phyloP scores from a whole-genome alignment of 192 early-diverging fungal genomes.

The Entomortierella beljakovae region DNA sequence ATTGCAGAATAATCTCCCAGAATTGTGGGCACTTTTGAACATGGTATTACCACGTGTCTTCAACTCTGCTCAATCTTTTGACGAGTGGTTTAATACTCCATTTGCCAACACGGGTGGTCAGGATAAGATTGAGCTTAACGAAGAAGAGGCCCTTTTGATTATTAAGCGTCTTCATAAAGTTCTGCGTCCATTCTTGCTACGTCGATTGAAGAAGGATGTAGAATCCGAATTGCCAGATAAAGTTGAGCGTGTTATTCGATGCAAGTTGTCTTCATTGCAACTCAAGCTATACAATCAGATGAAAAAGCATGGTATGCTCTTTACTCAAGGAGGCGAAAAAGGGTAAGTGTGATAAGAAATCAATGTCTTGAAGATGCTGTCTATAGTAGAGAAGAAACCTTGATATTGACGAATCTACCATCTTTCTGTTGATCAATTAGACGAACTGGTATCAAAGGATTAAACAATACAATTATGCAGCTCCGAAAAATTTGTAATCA shows the following conservation, averaged over 20 bases:
- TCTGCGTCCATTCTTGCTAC: constrained; percentile 95
- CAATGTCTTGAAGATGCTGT: background rate
- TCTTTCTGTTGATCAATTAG: constrained; percentile 16
- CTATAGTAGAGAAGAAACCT: too few relatives aligned
- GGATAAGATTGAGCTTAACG: constrained; percentile 93
- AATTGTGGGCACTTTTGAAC: constrained; percentile 96
- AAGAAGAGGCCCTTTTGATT: constrained; percentile 97
- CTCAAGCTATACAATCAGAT: constrained; percentile 87
- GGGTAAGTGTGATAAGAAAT: constrained; percentile 54
- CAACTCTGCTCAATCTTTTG: constrained; percentile 96
- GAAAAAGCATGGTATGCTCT: constrained; percentile 79
- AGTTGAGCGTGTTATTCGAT: constrained; percentile 93
- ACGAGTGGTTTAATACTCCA: constrained; percentile 99
- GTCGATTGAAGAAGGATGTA: constrained; percentile 98
- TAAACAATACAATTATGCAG: constrained; percentile 99
- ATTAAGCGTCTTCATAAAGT: constrained; percentile 97
- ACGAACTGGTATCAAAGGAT: constrained; percentile 74
- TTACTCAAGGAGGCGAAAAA: constrained; percentile 71
- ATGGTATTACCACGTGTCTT: constrained; percentile 97
- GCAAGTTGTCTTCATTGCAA: constrained; percentile 92
- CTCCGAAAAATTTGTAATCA: constrained; percentile 99
- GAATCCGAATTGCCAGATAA: constrained; percentile 98
- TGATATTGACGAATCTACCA: background rate
- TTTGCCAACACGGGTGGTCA: constrained; percentile 85
- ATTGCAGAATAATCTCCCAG: constrained; percentile 98